Base-by-base conservation (phyloP, 179 eudicot genomes). In the Silene coronaria region DNA sequence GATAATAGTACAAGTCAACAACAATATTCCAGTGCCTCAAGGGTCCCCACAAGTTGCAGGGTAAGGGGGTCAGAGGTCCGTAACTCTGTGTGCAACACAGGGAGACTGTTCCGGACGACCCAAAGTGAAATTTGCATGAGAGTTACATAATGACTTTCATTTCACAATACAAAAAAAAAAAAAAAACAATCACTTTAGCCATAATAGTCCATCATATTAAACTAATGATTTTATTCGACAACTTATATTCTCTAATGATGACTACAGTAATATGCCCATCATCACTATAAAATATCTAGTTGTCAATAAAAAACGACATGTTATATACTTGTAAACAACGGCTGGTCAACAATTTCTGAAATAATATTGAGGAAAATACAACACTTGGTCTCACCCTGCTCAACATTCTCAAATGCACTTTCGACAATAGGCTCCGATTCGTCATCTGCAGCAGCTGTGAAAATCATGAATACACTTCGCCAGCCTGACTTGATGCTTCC, bases 381-480 rank as follows among this genome's bases (percentile, higher is more conserved):
- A 63, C 71, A 75, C 74, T 59, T 26, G 72, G 77, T 19, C 89
- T 75, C 77, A 92, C 99, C 99, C 83, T 95, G 99, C 79, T 95
- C 99, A 30, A 91, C 97, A 86, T 89, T 95, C 81, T 92, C 99
- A 82, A 95, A 95, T 67, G 99, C 97, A 87, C 93, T 88, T 82
- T 95, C 99, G 83, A 95, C 93, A 71, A 92, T 95, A 51, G 93
- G 85, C 82, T 95, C 99, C 81, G 89, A 85, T 60, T 93, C 97
- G 81, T 95, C 99, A 85, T 88, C 97, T 69, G 97, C 96, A 75
- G 99, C 99, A 48, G 99, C 97, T 10, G 95, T 92, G 84, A 95
- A 95, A 85, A 95, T 85, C 99, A 95, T 92, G 74, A 95, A 95
- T 46, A 95, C 97, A 85, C 99, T 92, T 81, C 93, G 87, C 99